Conservation (phyloP, 75 land plant genomes). For the Sequoiadendron giganteum region DNA sequence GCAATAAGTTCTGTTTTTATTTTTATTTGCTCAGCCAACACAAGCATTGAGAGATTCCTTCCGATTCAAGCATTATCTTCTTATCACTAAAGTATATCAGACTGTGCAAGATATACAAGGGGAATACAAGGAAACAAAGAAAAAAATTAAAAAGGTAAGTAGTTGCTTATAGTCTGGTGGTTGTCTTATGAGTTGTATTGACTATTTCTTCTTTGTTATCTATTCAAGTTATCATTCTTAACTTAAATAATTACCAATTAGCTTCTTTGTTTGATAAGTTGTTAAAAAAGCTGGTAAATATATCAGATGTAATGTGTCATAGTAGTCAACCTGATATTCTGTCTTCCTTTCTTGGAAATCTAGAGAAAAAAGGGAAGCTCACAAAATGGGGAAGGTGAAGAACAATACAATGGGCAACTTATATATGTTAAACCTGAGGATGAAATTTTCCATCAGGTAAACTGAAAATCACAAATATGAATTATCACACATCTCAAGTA, state of each 20-base stretch:
- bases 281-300: neutral
- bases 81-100: conserved; percentile 64
- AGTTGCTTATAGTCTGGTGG: neutral
- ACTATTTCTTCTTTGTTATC: conserved; percentile 10
- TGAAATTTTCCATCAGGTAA: conserved; percentile 86
- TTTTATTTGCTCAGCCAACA: conserved; percentile 56
- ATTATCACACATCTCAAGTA: neutral
- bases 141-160: conserved; percentile 9
- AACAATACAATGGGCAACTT: conserved; percentile 32
- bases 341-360: conserved; percentile 6
- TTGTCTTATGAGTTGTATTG: neutral
- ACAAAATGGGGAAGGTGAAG: conserved; percentile 3
- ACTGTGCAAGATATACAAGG: conserved; percentile 11
- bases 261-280: neutral
- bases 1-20: neutral
- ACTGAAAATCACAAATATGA: neutral
- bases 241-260: neutral
- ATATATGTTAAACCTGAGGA: conserved; percentile 85
- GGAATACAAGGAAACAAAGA: conserved; percentile 7
- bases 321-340: neutral
- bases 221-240: conserved; percentile 1
- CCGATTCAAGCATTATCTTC: conserved; percentile 64
- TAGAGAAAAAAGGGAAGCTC: conserved; percentile 27
- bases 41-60: conserved; percentile 63
- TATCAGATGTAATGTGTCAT: neutral